Percentiles rank a stretch among this genome's conserved stretches.
Conservation (phyloP, 2,329 filamentous ascomycete species). For the Cladosporium cucumerinum region DNA sequence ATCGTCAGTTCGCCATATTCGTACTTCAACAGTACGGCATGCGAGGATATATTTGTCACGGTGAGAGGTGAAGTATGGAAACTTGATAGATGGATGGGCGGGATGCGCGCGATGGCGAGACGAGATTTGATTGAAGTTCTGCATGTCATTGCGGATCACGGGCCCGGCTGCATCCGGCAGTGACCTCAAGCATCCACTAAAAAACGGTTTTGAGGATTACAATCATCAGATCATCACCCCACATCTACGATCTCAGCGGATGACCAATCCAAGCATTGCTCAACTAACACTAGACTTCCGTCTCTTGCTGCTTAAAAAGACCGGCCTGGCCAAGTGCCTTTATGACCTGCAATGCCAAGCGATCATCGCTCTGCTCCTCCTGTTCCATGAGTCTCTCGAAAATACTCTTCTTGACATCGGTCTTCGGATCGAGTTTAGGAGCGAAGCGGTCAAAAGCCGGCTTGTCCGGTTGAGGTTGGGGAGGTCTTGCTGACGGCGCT, state of each 20-base stretch:
- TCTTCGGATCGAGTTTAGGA: slow-evolving; percentile 21
- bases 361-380: slow-evolving; percentile 43
- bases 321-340: slow-evolving; percentile 45
- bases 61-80: background rate
- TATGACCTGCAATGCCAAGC: slow-evolving; percentile 44
- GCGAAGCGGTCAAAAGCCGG: slow-evolving; percentile 20
- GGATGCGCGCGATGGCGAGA: slow-evolving; percentile 10
- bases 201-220: background rate
- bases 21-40: background rate
- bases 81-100: background rate
- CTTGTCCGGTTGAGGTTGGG: slow-evolving; percentile 7
- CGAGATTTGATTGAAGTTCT: slow-evolving; percentile 11
- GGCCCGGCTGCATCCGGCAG: slow-evolving; percentile 5
- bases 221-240: slow-evolving; percentile 12
- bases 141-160: slow-evolving; percentile 11
- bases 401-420: slow-evolving; percentile 24
- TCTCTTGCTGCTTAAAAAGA: slow-evolving; percentile 33
- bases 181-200: slow-evolving; percentile 14
- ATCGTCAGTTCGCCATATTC: background rate
- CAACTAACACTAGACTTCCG: slow-evolving; percentile 1
- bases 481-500: slow-evolving; percentile 12
- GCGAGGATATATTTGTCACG: background rate
- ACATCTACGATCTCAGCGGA: slow-evolving; percentile 14
- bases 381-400: slow-evolving; percentile 41
- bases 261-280: slow-evolving; percentile 9